phyloP scores from a whole-genome alignment of 768 basidiomycete species.

The Hypsizygus marmoreus region DNA sequence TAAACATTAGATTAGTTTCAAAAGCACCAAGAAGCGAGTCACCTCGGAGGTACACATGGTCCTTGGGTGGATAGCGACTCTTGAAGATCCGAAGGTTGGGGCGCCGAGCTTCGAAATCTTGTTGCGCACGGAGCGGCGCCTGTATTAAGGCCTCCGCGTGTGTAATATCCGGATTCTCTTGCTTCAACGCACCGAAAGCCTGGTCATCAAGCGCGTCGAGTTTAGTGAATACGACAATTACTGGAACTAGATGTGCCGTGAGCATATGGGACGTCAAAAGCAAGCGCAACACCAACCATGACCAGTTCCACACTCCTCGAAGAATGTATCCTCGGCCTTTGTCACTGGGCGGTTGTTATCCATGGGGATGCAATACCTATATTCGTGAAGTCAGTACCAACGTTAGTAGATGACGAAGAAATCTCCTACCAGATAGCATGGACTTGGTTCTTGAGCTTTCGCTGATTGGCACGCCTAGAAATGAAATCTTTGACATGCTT shows the following conservation, averaged over 20 bases:
- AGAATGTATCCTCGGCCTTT: constrained; percentile 11
- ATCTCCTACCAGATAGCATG: constrained; percentile 15
- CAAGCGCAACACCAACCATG: constrained; percentile 5
- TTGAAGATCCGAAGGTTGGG: constrained; percentile 8
- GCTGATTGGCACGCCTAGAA: not conserved
- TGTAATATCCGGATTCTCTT: constrained; percentile 10
- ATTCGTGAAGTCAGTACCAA: not conserved
- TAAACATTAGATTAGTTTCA: not conserved
- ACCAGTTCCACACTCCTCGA: constrained; percentile 14
- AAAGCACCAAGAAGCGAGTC: not conserved
- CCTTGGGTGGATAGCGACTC: constrained; percentile 8
- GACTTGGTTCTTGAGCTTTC: constrained; percentile 12
- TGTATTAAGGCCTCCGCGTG: not conserved
- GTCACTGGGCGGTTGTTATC: constrained; percentile 11
- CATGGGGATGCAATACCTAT: constrained; percentile 17
- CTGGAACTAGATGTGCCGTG: constrained; percentile 7
- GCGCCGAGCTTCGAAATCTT: constrained; percentile 8
- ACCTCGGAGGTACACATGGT: constrained; percentile 9
- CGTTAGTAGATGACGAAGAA: not conserved
- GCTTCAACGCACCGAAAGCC: constrained; percentile 1
- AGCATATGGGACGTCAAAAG: not conserved
- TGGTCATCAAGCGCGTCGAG: constrained; percentile 12
- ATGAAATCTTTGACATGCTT: constrained; percentile 12
- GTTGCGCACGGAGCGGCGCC: constrained; percentile 3
- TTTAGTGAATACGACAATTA: constrained; percentile 17